These are phyloP conservation scores for Xylaria arbuscula DNA, from an alignment of 2,329 filamentous ascomycete species.

Conservation along the genomic window DNA sequence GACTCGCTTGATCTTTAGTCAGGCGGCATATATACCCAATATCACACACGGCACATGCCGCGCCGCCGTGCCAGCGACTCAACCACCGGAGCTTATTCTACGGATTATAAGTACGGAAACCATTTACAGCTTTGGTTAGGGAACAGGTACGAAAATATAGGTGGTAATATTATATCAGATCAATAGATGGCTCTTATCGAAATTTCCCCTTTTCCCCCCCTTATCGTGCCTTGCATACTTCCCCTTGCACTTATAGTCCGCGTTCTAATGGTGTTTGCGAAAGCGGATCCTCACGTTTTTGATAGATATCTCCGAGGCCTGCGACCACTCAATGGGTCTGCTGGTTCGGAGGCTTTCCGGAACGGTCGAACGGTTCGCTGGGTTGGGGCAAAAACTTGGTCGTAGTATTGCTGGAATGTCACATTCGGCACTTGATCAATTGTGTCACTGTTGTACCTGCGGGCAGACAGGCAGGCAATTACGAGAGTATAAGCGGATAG, in stretches of 20 bases:
- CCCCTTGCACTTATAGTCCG: slow-evolving; percentile 9
- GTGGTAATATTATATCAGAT: background rate
- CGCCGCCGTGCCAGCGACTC: background rate
- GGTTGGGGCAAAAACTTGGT: background rate
- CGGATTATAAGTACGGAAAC: background rate
- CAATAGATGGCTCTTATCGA: background rate
- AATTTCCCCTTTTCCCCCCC: background rate
- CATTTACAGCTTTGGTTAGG: background rate
- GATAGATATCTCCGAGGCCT: slow-evolving; percentile 14
- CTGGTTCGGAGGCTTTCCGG: background rate
- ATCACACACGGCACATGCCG: background rate
- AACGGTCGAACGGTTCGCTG: background rate
- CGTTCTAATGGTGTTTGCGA: slow-evolving; percentile 8
- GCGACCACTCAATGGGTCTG: background rate
- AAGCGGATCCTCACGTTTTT: slow-evolving; percentile 19
- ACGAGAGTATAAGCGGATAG: background rate
- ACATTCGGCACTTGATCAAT: background rate
- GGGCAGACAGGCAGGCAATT: background rate
- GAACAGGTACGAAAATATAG: background rate
- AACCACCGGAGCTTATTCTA: background rate
- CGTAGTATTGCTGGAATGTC: background rate
- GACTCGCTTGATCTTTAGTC: background rate
- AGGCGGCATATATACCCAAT: background rate
- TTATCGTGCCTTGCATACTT: background rate
- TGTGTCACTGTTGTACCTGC: background rate